Percentiles rank a stretch among this genome's conserved stretches.
Evolutionary conservation across 2,329 filamentous ascomycete species (phyloP).

Genomic region (Penicillium verrucosum): DNA sequence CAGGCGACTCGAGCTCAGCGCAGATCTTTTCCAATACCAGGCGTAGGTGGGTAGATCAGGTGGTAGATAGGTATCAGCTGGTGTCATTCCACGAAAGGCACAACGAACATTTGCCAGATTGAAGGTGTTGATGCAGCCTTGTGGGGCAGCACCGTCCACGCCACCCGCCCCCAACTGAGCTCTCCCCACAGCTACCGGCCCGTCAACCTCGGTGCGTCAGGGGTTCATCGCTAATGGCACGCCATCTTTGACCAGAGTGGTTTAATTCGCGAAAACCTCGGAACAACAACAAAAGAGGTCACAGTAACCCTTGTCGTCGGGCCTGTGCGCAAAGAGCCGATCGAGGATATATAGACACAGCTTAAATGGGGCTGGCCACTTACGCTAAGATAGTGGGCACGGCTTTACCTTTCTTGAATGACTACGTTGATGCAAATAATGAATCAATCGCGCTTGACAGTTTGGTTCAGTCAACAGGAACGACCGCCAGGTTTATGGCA

Average conservation of each 20-base stretch:
- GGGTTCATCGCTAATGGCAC: conserved; percentile 29
- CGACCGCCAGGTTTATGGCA: too few relatives aligned
- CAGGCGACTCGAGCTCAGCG: conserved; percentile 10
- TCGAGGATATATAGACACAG: conserved; percentile 38
- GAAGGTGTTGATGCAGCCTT: conserved; percentile 29
- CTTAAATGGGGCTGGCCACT: conserved; percentile 32
- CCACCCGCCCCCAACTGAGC: conserved; percentile 27
- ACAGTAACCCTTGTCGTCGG: conserved; percentile 42
- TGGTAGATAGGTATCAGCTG: conserved; percentile 19
- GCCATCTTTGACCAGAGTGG: conserved; percentile 21
- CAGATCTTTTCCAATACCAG: too few relatives aligned
- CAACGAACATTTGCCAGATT: conserved; percentile 30
- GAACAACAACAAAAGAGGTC: conserved; percentile 17
- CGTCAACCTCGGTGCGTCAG: conserved; percentile 22
- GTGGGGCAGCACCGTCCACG: conserved; percentile 40
- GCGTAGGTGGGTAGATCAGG: conserved; percentile 12
- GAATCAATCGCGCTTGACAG: conserved; percentile 19
- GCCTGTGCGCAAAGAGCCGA: conserved; percentile 34
- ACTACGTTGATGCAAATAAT: conserved; percentile 33
- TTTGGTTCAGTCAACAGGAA: not conserved
- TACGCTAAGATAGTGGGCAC: conserved; percentile 30
- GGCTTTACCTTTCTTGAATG: conserved; percentile 33
- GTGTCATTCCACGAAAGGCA: too few relatives aligned
- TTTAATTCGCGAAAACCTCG: conserved; percentile 39
- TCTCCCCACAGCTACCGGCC: conserved; percentile 25